Conservation (phyloP, 306 rosid species). For the Luffa acutangula region DNA sequence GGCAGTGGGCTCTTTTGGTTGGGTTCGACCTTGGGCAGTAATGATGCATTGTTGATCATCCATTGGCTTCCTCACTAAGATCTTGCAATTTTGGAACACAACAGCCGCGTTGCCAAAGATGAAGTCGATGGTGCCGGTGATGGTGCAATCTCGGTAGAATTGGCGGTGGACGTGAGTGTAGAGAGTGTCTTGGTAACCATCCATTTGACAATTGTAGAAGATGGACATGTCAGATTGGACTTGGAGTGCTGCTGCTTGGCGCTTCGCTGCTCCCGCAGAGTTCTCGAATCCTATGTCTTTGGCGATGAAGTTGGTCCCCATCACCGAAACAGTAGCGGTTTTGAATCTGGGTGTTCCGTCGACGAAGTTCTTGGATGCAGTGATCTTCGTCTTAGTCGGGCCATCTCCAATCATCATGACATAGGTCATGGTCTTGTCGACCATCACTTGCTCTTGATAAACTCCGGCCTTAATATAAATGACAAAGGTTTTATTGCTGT, state of each 20-base stretch:
- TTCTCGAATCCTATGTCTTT: constrained; percentile 51
- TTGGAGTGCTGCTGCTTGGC: constrained; percentile 43
- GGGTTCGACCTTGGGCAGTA: constrained; percentile 47
- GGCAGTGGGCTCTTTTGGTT: constrained; percentile 15
- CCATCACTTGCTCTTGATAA: constrained; percentile 28
- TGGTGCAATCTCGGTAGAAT: constrained; percentile 42
- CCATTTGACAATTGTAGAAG: constrained; percentile 38
- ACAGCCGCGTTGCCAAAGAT: constrained; percentile 32
- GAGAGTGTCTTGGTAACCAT: constrained; percentile 49
- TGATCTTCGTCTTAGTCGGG: constrained; percentile 48
- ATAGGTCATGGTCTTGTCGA: constrained; percentile 22
- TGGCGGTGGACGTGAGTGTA: constrained; percentile 43
- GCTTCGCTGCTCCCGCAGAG: constrained; percentile 35
- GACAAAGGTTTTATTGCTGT: constrained; percentile 33
- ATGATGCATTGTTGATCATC: constrained; percentile 32
- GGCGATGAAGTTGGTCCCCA: constrained; percentile 50
- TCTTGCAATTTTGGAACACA: constrained; percentile 49
- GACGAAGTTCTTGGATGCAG: constrained; percentile 20
- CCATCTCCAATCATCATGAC: constrained; percentile 70
- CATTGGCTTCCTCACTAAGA: constrained; percentile 33
- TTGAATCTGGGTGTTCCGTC: constrained; percentile 42
- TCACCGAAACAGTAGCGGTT: constrained; percentile 44
- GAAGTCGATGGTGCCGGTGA: constrained; percentile 45
- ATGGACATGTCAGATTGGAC: constrained; percentile 35
- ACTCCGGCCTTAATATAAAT: constrained; percentile 60